These are phyloP conservation scores for Citrullus mucosospermus DNA, from an alignment of 306 rosid species.

Conservation along the genomic window DNA sequence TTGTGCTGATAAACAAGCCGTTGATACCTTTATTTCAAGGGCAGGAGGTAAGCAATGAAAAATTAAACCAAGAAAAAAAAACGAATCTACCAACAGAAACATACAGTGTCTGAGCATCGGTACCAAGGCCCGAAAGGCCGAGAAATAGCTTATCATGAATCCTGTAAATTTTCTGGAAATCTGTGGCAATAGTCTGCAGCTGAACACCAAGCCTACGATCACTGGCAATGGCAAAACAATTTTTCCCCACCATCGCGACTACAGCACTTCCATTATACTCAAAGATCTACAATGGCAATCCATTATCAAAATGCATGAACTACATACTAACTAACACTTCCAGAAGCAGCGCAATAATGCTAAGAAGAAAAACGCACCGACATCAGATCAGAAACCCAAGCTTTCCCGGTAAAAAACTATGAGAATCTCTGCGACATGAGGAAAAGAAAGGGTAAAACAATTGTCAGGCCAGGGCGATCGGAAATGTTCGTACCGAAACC, in stretches of 20 bases:
- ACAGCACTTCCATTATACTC: conserved; percentile 97
- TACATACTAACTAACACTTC: not conserved
- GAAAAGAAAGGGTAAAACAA: not conserved
- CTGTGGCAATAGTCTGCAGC: conserved; percentile 92
- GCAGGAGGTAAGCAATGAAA: not conserved
- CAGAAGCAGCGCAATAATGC: conserved; percentile 3
- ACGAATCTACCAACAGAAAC: not conserved
- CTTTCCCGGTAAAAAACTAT: not conserved
- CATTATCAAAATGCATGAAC: not conserved
- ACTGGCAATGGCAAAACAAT: conserved; percentile 94
- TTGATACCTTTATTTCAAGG: conserved; percentile 33
- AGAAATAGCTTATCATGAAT: conserved; percentile 67
- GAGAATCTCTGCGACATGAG: not conserved
- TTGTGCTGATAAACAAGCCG: conserved; percentile 79
- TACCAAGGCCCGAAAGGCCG: conserved; percentile 90
- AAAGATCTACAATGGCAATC: conserved; percentile 39
- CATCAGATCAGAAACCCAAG: not conserved
- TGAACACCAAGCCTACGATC: conserved; percentile 97
- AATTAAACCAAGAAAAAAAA: not conserved
- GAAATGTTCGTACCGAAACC: not conserved
- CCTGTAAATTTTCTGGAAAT: conserved; percentile 70
- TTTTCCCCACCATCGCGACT: conserved; percentile 93
- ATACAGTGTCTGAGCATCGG: conserved; percentile 93
- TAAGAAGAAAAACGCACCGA: conserved; percentile 7
- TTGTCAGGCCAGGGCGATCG: not conserved